Evolutionary conservation across 305 asterid genomes (phyloP), one percentile per base, ranked within the genome.

Genomic region (Fraxinus paxiana): DNA sequence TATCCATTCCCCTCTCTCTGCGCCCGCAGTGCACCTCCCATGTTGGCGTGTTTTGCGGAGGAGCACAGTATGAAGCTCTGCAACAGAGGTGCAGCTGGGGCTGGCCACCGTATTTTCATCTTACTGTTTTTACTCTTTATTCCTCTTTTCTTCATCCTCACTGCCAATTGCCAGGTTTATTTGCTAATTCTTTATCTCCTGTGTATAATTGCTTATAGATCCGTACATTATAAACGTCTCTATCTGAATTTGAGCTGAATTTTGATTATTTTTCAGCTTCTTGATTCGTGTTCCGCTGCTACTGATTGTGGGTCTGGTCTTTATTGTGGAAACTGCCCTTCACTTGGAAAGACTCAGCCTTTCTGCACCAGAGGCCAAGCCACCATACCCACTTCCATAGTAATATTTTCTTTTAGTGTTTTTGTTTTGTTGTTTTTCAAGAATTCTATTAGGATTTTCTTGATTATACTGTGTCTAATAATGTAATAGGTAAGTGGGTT

Each of bases 321-420:
- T 13, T 92, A 92, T 91, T 96, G 97, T 84, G 99, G 98, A 46
- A 91, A 89, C 82, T 96, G 97, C 86, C 93, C 95, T 76, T 83
- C 93, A 2, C 86, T 92, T 38, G 96, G 87, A 73, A 90, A 92
- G 85, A 76, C 84, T 80, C 93, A 91, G 59, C 97, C 97, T 35
- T 90, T 92, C 81, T 95, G 99, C 85, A 87, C 86, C 78, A 91
- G 97, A 80, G 99, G 97, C 82, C 99, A 94, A 83, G 92, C 99
- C 79, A 82, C 85, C 3, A 81, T 85, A 37, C 95, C 98, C 6
- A 88, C 95, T 84, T 90, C 99, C 61, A 71, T 94, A 82, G 98
- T 96, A 90, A 88, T 65, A 7, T 30, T 30, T 65, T 43, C 54
- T 76, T 24, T 0, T 4, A 33, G 28, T 9, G 17, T 63, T 30